A percentile compares a stretch with the other conserved stretches of the same genome.
Evolutionary conservation across 306 rosid species (phyloP).

Genomic region (Cucurbita moschata): DNA sequence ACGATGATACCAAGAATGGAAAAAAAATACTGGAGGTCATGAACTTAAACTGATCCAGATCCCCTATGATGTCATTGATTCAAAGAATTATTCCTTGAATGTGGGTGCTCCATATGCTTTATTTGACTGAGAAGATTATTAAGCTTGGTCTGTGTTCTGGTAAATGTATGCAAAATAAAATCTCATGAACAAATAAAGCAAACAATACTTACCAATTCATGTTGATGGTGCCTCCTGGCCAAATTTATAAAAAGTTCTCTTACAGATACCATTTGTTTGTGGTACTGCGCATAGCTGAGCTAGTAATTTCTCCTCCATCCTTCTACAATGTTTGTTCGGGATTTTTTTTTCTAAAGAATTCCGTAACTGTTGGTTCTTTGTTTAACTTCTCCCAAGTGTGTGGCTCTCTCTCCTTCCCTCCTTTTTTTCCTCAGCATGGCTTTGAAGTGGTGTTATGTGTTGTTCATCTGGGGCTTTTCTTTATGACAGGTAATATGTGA

Average conservation of each 20-base stretch:
- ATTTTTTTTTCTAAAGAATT: neutral
- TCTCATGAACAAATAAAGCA: neutral
- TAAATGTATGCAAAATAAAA: neutral
- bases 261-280: neutral
- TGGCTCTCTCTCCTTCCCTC: neutral
- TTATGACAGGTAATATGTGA: slow-evolving; percentile 59
- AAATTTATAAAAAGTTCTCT: neutral
- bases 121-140: neutral
- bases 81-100: neutral
- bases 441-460: neutral
- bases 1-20: neutral
- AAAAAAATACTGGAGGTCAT: neutral
- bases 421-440: neutral
- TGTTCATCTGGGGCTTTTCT: slow-evolving; percentile 4
- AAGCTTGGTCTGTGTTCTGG: neutral
- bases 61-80: neutral
- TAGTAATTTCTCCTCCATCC: neutral
- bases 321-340: neutral
- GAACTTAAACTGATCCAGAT: neutral
- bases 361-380: neutral
- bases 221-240: neutral
- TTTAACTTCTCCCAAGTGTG: neutral
- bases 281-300: neutral
- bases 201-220: neutral
- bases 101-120: neutral